Base-by-base conservation (phyloP, 1,284 basidiomycete species). In the Ustilago esculenta region DNA sequence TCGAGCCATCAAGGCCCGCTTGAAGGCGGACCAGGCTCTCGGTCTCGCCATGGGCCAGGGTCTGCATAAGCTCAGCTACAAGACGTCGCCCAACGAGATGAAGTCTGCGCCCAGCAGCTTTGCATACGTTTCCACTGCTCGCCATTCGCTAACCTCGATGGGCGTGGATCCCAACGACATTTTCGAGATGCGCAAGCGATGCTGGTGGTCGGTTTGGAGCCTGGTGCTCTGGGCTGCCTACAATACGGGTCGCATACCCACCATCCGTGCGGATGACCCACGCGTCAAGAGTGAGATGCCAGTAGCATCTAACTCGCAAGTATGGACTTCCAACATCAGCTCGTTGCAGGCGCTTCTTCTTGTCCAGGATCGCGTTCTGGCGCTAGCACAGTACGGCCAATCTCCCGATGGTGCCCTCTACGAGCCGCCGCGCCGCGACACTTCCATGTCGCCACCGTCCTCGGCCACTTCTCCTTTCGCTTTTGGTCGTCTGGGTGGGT, bases 181-280 rank as follows among this genome's bases (percentile, higher is more conserved):
- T 10, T 72, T 65, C 21, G 75, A 79, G 65, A 76, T 79, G 75
- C 68, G 66, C 57, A 77, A 77, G 48, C 55, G 73, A 12, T 66
- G 68, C 40, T 79, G 76, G 76, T 79, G 76, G 76, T 72, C 65
- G 1, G 65, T 75, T 4, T 79, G 76, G 76, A 74, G 54, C 25
- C 32, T 77, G 46, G 67, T 73, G 23, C 58, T 75, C 15, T 75
- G 73, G 75, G 58, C 61, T 15, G 67, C 75, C 35, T 79, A 77
- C 72, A 79, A 79, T 47, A 77, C 75, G 4, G 76, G 73, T 17
- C 52, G 68, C 30, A 72, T 73, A 17, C 71, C 75, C 10, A 79
- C 76, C 34, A 70, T 79, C 43, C 64, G 76, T 43, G 76, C 76
- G 14, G 76, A 79, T 48, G 76, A 79, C 41, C 75, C 76, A 10